Base-by-base conservation (phyloP, 148 eudicot species). In the Bassia scoparia region DNA sequence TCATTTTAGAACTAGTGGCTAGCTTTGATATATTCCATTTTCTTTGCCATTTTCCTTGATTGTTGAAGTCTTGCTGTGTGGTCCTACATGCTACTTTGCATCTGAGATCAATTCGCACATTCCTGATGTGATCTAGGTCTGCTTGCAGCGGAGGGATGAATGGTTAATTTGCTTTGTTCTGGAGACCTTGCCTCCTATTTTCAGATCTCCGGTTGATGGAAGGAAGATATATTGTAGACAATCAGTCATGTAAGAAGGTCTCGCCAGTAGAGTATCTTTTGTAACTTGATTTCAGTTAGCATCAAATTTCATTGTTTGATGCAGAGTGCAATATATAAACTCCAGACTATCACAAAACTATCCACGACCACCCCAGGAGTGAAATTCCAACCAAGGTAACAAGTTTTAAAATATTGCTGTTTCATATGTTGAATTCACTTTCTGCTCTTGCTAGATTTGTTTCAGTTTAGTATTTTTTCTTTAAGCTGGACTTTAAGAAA, bases 111-210 rank as follows among this genome's bases (percentile, higher is more conserved):
- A 35, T 69, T 74, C 33, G 78, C 66, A 53, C 67, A 61, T 83
- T 79, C 55, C 84, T 86, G 71, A 84, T 83, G 70, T 78, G 26
- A 63, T 69, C 80, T 83, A 63, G 78, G 83, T 74, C 70, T 85
- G 63, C 77, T 62, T 89, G 91, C 96, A 94, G 97, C 82, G 91
- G 89, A 78, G 98, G 97, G 73, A 94, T 94, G 98, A 87, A 94
- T 69, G 98, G 98, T 66, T 94, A 89, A 82, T 94, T 69, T 91
- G 91, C 69, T 88, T 81, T 89, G 97, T 80, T 79, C 85, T 76
- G 97, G 98, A 71, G 98, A 94, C 97, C 96, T 34, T 94, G 98
- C 68, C 98, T 49, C 93, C 93, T 23, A 83, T 91, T 65, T 91
- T 89, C 77, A 87, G 91, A 80, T 91, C 98, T 58, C 98, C 98